Evolutionary conservation across 2,329 filamentous ascomycete species (phyloP), one percentile per base, ranked within the genome.

Genomic region (Orbilia ellipsospora): DNA sequence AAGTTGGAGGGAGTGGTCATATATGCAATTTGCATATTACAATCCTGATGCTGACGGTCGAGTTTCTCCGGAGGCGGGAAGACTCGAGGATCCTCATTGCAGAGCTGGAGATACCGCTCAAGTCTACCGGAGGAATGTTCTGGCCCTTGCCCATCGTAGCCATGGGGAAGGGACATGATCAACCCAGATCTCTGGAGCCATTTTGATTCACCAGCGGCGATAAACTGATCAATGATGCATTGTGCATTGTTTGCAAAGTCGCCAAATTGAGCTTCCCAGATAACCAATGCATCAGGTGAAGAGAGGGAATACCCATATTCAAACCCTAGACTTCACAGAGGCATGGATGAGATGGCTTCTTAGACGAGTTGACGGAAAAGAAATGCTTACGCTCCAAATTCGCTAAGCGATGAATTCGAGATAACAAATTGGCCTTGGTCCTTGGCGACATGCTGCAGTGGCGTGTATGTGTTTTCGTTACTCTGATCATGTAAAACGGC

Each of bases 161-260:
- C 95, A 84, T 99, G 95, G 65, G 95, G 95, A 69, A 99, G 88
- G 77, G 93, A 97, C 88, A 98, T 91, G 80, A 99, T 93, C 60
- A 99, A 89, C 81, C 95, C 95, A 65, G 94, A 97, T 84, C 95
- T 91, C 86, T 99, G 95, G 84, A 98, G 91, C 95, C 95, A 99
- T 86, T 99, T 99, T 78, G 92, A 90, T 85, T 99, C 95, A 82
- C 95, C 95, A 77, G 95, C 97, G 60, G 95, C 94, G 80, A 99
- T 90, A 85, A 99, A 99, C 84, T 99, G 95, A 83, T 99, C 95
- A 81, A 99, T 96, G 84, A 99, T 96, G 83, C 93, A 96, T 85
- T 99, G 95, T 51, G 95, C 94, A 81, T 97, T 99, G 88, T 99
- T 99, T 87, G 95, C 95, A 81, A 99, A 99, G 84, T 99, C 95